Base-by-base conservation (phyloP, 1,284 basidiomycete species). In the Flammula alnicola region DNA sequence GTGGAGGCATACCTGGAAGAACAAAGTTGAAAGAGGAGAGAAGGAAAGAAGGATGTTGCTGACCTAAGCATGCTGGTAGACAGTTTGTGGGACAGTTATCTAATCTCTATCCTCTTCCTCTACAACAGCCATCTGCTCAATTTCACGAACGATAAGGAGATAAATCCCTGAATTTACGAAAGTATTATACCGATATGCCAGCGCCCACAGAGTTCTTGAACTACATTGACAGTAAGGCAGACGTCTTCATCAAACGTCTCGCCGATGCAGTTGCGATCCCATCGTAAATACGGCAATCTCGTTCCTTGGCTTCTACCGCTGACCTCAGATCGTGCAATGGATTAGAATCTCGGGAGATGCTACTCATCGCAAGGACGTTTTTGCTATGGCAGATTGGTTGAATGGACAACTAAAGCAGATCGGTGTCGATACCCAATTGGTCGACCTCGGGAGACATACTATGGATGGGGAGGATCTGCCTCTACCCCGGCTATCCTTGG, bases 401-500 rank as follows among this genome's bases (percentile, higher is more conserved):
- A 77, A 89, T 49, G 66, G 66, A 3, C 83, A 94, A 66, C 83
- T 96, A 52, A 81, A 80, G 40, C 69, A 77, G 16, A 78, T 93
- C 40, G 92, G 91, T 8, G 91, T 92, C 31, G 80, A 83, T 51
- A 93, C 90, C 1, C 76, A 83, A 61, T 77, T 84, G 22, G 80
- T 83, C 14, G 80, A 88, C 51, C 81, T 97, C 11, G 97, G 97
- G 16, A 84, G 77, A 57, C 95, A 98, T 55, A 72, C 72, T 8
- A 80, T 97, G 65, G 92, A 95, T 47, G 93, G 83, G 2, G 75
- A 93, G 60, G 78, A 84, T 57, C 76, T 95, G 32, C 78, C 82
- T 37, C 80, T 99, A 3, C 96, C 96, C 94, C 94, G 6, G 93
- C 87, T 5, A 83, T 99, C 63, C 80, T 98, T 33, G 95, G 91